phyloP scores from a whole-genome alignment of 441 rosid species.

The Populus hybrid region DNA sequence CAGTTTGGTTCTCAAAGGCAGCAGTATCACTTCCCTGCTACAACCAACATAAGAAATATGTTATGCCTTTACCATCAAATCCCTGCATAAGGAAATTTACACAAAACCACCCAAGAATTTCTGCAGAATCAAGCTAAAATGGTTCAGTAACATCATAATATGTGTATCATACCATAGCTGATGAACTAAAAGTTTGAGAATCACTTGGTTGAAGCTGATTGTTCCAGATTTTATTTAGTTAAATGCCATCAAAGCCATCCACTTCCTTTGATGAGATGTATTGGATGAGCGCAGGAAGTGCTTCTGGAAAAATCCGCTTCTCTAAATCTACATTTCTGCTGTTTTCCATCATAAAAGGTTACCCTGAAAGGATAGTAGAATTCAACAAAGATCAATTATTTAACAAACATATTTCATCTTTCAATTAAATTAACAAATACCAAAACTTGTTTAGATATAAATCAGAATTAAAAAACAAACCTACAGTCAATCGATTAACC shows the following conservation, averaged over 20 bases:
- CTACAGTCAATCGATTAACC: too few species aligned
- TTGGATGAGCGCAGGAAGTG: background rate
- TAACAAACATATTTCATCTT: too few species aligned
- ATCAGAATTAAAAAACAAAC: too few species aligned
- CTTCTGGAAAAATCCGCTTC: background rate
- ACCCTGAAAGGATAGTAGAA: background rate
- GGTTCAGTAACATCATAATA: background rate
- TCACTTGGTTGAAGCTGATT: background rate
- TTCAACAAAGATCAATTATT: background rate
- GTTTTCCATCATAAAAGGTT: background rate
- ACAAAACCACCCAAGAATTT: background rate
- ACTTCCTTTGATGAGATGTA: background rate
- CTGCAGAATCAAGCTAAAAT: background rate
- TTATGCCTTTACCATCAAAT: background rate
- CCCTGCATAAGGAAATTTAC: background rate
- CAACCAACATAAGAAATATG: background rate
- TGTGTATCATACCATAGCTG: background rate
- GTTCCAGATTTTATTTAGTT: background rate
- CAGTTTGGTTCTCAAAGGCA: background rate
- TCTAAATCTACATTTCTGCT: background rate
- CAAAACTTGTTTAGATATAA: background rate
- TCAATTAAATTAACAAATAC: background rate
- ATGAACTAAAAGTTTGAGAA: background rate
- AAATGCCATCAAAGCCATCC: background rate
- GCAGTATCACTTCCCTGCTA: background rate